Percentiles rank a stretch among this genome's conserved stretches.
Conservation (phyloP, 1,284 basidiomycete genomes). For the Austroboletus novae-zelandiae region DNA sequence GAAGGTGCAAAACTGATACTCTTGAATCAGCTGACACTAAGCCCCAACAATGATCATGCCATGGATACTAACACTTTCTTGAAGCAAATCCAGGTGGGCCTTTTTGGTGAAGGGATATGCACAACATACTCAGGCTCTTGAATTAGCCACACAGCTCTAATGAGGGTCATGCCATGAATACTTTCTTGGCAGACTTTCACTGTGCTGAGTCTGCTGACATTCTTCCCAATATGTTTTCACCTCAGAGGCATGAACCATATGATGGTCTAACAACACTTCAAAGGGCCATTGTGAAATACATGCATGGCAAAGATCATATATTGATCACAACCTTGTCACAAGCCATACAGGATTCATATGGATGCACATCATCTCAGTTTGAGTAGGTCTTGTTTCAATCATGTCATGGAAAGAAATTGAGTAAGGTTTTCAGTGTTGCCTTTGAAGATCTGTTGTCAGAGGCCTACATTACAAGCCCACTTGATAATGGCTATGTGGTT, state of each 20-base stretch:
- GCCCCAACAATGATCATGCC: no score
- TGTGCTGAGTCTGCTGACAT: background rate
- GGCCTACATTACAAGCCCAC: conserved; percentile 32
- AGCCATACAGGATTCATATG: conserved; percentile 8
- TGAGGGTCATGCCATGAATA: background rate
- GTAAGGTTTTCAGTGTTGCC: conserved; percentile 13
- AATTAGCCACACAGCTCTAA: background rate
- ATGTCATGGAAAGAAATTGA: background rate
- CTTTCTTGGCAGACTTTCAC: background rate
- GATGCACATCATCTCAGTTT: conserved; percentile 24
- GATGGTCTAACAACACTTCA: conserved; percentile 16
- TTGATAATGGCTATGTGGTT: conserved; percentile 29
- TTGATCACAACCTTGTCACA: conserved; percentile 14
- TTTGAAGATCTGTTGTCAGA: conserved; percentile 24
- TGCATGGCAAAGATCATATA: conserved; percentile 10
- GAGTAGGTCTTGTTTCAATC: conserved; percentile 12
- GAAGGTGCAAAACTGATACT: background rate
- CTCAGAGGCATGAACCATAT: conserved; percentile 24
- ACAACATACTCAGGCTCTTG: background rate
- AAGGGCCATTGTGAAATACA: conserved; percentile 20
- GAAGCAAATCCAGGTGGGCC: background rate
- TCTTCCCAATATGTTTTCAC: conserved; percentile 19
- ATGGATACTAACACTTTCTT: no score
- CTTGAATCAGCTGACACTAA: conserved; percentile 4
- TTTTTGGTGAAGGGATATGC: background rate